A percentile compares a stretch with the other conserved stretches of the same genome.
These are phyloP conservation scores for Penicillium paneum DNA, from an alignment of 2,329 filamentous ascomycete species.

Conservation along the genomic window DNA sequence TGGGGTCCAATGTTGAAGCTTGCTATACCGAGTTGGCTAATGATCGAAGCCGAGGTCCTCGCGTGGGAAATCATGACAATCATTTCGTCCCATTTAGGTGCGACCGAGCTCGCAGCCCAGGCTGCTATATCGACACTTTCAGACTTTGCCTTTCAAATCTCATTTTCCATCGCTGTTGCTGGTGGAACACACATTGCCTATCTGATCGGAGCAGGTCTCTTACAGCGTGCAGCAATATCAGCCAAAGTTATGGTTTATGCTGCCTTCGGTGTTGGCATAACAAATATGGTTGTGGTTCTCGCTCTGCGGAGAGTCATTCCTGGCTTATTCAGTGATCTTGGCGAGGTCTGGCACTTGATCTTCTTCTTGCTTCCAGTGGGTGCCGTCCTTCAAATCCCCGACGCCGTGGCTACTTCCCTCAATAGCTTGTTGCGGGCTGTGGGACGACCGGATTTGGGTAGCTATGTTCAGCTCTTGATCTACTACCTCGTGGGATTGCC, in stretches of 20 bases:
- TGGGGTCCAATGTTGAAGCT: conserved; percentile 80
- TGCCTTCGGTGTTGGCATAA: conserved; percentile 64
- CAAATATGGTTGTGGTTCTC: conserved; percentile 68
- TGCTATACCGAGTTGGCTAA: conserved; percentile 78
- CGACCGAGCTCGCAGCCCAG: conserved; percentile 76
- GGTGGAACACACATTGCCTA: conserved; percentile 85
- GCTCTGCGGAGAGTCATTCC: conserved; percentile 68
- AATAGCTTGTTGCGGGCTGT: conserved; percentile 82
- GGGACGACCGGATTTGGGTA: conserved; percentile 78
- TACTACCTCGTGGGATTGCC: conserved; percentile 83
- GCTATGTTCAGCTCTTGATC: conserved; percentile 75
- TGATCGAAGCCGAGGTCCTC: conserved; percentile 86
- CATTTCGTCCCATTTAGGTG: conserved; percentile 69
- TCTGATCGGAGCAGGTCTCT: conserved; percentile 76
- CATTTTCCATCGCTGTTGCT: conserved; percentile 82
- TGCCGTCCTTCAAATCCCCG: conserved; percentile 81
- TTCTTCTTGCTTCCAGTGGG: conserved; percentile 69
- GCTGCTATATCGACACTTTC: conserved; percentile 73
- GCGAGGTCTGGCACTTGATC: conserved; percentile 63
- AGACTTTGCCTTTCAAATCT: conserved; percentile 77
- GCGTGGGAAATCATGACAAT: conserved; percentile 85
- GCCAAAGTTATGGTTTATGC: conserved; percentile 68
- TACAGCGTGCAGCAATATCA: conserved; percentile 71
- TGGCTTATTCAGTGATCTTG: conserved; percentile 66
- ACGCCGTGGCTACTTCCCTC: conserved; percentile 69